Evolutionary conservation across 1,139 yeast genomes (phyloP).

Genomic region (Taphrina deformans): DNA sequence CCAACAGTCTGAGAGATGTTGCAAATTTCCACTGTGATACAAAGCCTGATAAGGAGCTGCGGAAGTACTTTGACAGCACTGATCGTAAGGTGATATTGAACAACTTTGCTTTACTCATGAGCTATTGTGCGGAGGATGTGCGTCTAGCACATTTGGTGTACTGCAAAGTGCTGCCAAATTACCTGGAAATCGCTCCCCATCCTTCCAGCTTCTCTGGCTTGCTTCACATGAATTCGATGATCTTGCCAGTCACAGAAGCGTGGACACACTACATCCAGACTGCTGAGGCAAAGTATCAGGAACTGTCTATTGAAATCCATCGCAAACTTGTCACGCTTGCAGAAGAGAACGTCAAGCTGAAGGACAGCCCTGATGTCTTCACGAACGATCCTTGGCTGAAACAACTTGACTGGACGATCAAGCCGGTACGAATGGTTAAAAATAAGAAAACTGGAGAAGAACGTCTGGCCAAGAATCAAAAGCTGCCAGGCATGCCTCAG

Average conservation of each 20-base stretch:
- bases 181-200: slow-evolving; percentile 72
- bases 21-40: slow-evolving; percentile 77
- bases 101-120: slow-evolving; percentile 61
- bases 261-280: slow-evolving; percentile 74
- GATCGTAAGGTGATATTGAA: slow-evolving; percentile 58
- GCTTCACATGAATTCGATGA: slow-evolving; percentile 69
- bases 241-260: slow-evolving; percentile 70
- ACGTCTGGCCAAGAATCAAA: slow-evolving; percentile 60
- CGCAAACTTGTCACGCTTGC: slow-evolving; percentile 62
- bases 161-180: slow-evolving; percentile 66
- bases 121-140: slow-evolving; percentile 86
- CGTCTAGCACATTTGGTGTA: slow-evolving; percentile 70
- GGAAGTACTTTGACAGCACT: slow-evolving; percentile 63
- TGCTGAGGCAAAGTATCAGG: slow-evolving; percentile 68
- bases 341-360: slow-evolving; percentile 55
- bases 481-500: slow-evolving; percentile 84
- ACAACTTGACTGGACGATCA: slow-evolving; percentile 83
- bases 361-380: slow-evolving; percentile 45
- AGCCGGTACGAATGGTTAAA: slow-evolving; percentile 63
- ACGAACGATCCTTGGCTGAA: slow-evolving; percentile 77
- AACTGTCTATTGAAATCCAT: slow-evolving; percentile 59
- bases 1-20: slow-evolving; percentile 79
- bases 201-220: slow-evolving; percentile 94
- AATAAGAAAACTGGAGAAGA: slow-evolving; percentile 63
- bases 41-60: slow-evolving; percentile 61